Percentiles rank a stretch among this genome's conserved stretches.
These are phyloP conservation scores for Nicotiana knightiana DNA, from an alignment of 257 asterid species.

Conservation along the genomic window DNA sequence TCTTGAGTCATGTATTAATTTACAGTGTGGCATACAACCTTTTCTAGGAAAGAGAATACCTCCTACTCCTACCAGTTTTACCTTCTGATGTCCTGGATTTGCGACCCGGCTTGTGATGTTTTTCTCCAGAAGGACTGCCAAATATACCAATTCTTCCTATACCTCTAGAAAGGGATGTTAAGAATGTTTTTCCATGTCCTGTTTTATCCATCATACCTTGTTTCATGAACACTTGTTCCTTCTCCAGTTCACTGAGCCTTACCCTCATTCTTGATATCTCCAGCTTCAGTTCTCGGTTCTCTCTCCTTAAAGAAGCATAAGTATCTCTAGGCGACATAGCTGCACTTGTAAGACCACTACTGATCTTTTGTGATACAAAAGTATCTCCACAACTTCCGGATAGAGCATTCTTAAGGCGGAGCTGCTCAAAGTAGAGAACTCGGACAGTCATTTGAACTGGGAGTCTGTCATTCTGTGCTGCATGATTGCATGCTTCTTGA, in stretches of 20 bases:
- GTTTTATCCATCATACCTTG: constrained; percentile 63
- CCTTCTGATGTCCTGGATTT: constrained; percentile 27
- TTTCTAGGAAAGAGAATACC: constrained; percentile 29
- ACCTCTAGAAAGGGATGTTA: constrained; percentile 61
- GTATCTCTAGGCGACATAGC: constrained; percentile 57
- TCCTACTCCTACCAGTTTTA: constrained; percentile 36
- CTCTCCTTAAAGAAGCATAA: constrained; percentile 56
- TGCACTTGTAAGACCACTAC: constrained; percentile 54
- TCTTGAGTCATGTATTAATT: neutral
- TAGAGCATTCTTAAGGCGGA: constrained; percentile 43
- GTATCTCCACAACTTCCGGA: constrained; percentile 44
- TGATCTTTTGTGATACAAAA: constrained; percentile 38
- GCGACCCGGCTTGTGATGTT: constrained; percentile 35
- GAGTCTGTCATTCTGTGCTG: constrained; percentile 61
- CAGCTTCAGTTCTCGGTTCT: constrained; percentile 55
- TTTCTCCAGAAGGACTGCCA: constrained; percentile 31
- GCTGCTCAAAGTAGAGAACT: constrained; percentile 56
- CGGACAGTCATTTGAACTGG: constrained; percentile 50
- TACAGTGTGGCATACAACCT: neutral
- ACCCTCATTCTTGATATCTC: constrained; percentile 66
- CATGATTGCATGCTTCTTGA: constrained; percentile 64
- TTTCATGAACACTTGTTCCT: constrained; percentile 59
- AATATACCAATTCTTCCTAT: constrained; percentile 51
- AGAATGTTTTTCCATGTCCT: constrained; percentile 38
- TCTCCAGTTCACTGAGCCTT: constrained; percentile 59